A percentile compares a stretch with the other conserved stretches of the same genome.
Evolutionary conservation across 306 rosid species (phyloP).

Genomic region (Cyclanthera cordifolia): DNA sequence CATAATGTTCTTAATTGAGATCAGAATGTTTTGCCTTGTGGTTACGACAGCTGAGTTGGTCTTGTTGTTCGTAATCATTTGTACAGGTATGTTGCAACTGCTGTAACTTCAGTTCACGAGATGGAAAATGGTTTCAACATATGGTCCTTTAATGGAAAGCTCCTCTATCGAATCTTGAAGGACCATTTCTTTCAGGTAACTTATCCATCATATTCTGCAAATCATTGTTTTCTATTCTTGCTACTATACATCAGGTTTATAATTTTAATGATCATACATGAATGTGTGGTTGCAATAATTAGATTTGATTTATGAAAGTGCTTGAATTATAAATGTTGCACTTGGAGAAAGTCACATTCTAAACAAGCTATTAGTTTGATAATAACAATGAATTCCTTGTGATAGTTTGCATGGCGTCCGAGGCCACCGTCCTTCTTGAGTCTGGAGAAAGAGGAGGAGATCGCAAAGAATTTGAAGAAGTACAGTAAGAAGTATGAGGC

Average conservation of each 20-base stretch:
- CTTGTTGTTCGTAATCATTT: conserved; percentile 7
- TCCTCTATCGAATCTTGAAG: conserved; percentile 60
- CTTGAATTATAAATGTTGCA: no score
- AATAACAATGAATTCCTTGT: background rate
- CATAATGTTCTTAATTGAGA: background rate
- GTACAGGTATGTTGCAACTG: conserved; percentile 69
- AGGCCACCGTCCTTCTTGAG: conserved; percentile 66
- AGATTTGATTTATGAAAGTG: background rate
- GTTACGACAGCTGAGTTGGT: background rate
- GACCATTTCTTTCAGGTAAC: conserved; percentile 83
- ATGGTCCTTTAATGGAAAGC: conserved; percentile 88
- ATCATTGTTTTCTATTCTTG: background rate
- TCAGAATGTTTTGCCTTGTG: background rate
- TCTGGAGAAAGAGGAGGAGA: conserved; percentile 84
- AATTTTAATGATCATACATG: background rate
- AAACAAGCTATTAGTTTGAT: no score
- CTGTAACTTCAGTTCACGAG: conserved; percentile 88
- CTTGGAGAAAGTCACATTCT: no score
- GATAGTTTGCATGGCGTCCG: conserved; percentile 82
- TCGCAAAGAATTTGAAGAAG: conserved; percentile 74
- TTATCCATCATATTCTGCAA: background rate
- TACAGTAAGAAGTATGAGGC: conserved; percentile 88
- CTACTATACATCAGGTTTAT: background rate
- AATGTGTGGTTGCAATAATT: no score
- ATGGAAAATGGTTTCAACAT: conserved; percentile 93